Conservation (phyloP, 306 rosid genomes). For the Arachis stenosperma region DNA sequence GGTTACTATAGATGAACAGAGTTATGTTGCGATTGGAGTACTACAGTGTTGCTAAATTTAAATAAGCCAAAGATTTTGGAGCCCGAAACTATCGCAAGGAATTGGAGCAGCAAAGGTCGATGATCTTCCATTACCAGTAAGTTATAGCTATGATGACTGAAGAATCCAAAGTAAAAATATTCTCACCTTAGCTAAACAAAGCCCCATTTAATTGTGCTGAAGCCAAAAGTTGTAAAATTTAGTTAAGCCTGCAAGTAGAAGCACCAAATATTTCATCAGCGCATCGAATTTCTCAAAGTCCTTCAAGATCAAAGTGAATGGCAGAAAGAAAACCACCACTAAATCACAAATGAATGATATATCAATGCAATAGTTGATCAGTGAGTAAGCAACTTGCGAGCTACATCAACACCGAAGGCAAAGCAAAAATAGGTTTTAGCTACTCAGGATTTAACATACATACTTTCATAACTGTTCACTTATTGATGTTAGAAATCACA, state of each 20-base stretch:
- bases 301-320: conserved; percentile 3
- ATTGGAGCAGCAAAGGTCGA: neutral
- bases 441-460: neutral
- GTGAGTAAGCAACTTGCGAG: too few relatives aligned
- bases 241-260: conserved; percentile 46
- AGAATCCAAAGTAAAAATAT: neutral
- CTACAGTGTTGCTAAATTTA: neutral
- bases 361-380: neutral
- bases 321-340: conserved; percentile 11
- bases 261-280: conserved; percentile 33
- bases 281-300: conserved; percentile 23
- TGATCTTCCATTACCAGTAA: conserved; percentile 10
- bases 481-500: neutral
- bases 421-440: neutral
- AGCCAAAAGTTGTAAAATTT: conserved; percentile 32
- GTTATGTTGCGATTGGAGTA: neutral
- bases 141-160: neutral
- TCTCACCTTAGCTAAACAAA: conserved; percentile 63
- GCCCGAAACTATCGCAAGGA: neutral
- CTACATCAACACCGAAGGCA: too few relatives aligned
- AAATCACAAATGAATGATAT: conserved; percentile 10
- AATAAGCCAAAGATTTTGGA: neutral
- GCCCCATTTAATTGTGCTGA: conserved; percentile 62
- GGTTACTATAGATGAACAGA: conserved; percentile 14
- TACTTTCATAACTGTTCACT: neutral